phyloP scores from a whole-genome alignment of 495 filamentous ascomycete genomes.

The Amorphotheca resinae region DNA sequence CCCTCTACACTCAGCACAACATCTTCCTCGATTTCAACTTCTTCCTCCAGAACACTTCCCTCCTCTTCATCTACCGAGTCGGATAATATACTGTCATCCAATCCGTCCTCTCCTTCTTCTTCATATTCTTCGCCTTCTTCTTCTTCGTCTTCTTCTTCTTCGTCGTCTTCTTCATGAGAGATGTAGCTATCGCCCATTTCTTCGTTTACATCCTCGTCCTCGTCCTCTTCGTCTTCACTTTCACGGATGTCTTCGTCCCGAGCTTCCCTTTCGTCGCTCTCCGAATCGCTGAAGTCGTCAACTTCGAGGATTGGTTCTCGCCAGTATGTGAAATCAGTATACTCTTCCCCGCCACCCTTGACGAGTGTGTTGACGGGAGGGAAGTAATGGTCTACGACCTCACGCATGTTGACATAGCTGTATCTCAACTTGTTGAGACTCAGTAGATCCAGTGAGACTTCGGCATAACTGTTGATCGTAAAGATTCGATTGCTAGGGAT shows the following conservation, averaged over 20 bases:
- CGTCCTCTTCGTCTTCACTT: slow-evolving; percentile 30
- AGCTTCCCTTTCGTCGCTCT: slow-evolving; percentile 43
- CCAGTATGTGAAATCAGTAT: slow-evolving; percentile 86
- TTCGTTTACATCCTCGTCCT: slow-evolving; percentile 34
- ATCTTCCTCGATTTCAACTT: slow-evolving; percentile 21
- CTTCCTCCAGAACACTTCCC: no score
- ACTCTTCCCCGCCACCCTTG: slow-evolving; percentile 69
- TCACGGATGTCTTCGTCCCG: slow-evolving; percentile 34
- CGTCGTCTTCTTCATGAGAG: slow-evolving; percentile 35
- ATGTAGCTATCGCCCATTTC: slow-evolving; percentile 49
- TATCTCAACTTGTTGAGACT: slow-evolving; percentile 91
- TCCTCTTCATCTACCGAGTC: slow-evolving; percentile 26
- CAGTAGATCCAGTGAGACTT: slow-evolving; percentile 84
- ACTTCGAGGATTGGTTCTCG: slow-evolving; percentile 59
- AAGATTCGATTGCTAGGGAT: slow-evolving; percentile 92
- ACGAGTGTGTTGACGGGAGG: slow-evolving; percentile 67
- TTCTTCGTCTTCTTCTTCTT: slow-evolving; percentile 27
- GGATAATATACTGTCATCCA: slow-evolving; percentile 26
- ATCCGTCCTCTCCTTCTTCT: slow-evolving; percentile 24
- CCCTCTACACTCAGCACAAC: slow-evolving; percentile 15
- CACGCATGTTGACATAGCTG: slow-evolving; percentile 92
- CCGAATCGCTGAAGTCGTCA: slow-evolving; percentile 69
- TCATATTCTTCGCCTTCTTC: no score
- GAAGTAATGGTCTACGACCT: slow-evolving; percentile 95
- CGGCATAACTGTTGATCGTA: slow-evolving; percentile 97